Conservation (phyloP, 106 monocot genomes). For the Ottelia alismoides region DNA sequence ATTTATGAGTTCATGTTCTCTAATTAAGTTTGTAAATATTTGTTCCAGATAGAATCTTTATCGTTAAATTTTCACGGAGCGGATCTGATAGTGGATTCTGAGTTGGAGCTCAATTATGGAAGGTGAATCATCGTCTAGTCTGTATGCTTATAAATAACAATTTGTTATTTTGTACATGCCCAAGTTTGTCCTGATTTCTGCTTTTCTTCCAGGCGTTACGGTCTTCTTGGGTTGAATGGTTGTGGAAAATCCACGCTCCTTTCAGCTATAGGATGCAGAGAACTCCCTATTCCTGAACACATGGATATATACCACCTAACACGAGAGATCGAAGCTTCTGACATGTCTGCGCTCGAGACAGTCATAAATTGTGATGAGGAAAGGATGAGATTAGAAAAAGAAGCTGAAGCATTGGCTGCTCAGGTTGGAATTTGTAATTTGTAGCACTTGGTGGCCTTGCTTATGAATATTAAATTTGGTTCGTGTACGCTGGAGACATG, state of each 20-base stretch:
- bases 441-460: too few relatives aligned
- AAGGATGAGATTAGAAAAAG: conserved; percentile 50
- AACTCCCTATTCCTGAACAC: too few relatives aligned
- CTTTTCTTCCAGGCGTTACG: conserved; percentile 62
- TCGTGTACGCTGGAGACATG: too few relatives aligned
- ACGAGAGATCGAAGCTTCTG: conserved; percentile 93
- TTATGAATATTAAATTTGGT: too few relatives aligned
- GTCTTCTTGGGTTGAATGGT: conserved; percentile 82
- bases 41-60: conserved; percentile 68
- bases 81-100: conserved; percentile 86
- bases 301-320: too few relatives aligned
- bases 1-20: too few relatives aligned
- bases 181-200: too few relatives aligned
- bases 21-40: not conserved
- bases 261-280: conserved; percentile 55
- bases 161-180: too few relatives aligned
- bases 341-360: conserved; percentile 75
- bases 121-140: conserved; percentile 26
- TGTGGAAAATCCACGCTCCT: conserved; percentile 91
- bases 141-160: not conserved
- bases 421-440: too few relatives aligned
- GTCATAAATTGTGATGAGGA: conserved; percentile 85
- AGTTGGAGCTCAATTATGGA: conserved; percentile 83
- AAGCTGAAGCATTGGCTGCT: conserved; percentile 55
- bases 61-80: conserved; percentile 89